These are phyloP conservation scores for Cardamine occulta DNA, from an alignment of 345 rosid species.

Conservation along the genomic window DNA sequence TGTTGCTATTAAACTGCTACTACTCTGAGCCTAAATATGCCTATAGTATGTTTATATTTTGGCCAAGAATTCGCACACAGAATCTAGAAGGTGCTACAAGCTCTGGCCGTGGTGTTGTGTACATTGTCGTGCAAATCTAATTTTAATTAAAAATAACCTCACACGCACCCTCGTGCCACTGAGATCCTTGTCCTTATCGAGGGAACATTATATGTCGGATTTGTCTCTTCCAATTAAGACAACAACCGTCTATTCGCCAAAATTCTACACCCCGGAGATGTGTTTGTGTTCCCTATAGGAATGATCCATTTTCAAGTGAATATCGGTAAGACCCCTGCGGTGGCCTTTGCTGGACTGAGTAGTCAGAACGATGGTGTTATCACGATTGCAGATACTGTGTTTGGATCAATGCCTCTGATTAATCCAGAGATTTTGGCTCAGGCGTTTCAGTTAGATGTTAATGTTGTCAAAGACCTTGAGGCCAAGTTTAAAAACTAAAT, in stretches of 20 bases:
- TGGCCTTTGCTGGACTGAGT: slow-evolving; percentile 42
- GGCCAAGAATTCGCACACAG: too few species aligned
- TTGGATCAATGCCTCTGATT: slow-evolving; percentile 40
- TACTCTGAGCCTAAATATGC: not conserved
- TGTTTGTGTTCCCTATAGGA: slow-evolving; percentile 49
- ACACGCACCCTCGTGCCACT: slow-evolving; percentile 50
- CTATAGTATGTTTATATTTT: too few species aligned
- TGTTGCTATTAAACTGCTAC: not conserved
- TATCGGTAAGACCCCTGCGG: slow-evolving; percentile 29
- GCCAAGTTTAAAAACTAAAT: slow-evolving; percentile 39
- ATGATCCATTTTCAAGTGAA: slow-evolving; percentile 40
- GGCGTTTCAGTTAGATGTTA: slow-evolving; percentile 51
- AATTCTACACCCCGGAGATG: slow-evolving; percentile 28
- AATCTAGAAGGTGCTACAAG: too few species aligned
- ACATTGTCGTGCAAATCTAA: not conserved
- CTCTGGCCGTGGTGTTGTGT: too few species aligned
- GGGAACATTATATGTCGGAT: slow-evolving; percentile 50
- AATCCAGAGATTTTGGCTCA: slow-evolving; percentile 47
- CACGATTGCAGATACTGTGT: slow-evolving; percentile 46
- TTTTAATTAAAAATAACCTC: slow-evolving; percentile 13
- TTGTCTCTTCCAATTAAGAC: slow-evolving; percentile 52
- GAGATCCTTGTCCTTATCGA: slow-evolving; percentile 47
- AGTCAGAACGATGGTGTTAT: slow-evolving; percentile 46
- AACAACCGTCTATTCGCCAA: slow-evolving; percentile 45
- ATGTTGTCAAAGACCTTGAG: slow-evolving; percentile 47